These are phyloP conservation scores for Kodamaea laetipori DNA, from an alignment of 805 yeast species.

Conservation along the genomic window DNA sequence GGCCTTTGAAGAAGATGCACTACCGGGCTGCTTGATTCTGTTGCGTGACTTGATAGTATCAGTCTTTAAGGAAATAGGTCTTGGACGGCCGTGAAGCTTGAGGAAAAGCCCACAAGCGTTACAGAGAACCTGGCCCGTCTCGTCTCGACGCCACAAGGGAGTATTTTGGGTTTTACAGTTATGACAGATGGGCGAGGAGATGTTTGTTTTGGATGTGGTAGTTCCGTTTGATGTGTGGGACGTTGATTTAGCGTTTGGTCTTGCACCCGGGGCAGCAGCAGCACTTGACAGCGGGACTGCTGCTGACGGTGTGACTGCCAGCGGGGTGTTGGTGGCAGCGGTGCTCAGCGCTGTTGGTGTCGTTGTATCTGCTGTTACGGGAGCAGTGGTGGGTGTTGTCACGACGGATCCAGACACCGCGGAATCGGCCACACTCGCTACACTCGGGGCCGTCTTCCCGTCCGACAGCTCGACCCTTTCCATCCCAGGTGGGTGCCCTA, in stretches of 20 bases:
- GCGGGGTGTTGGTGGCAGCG: too few relatives aligned
- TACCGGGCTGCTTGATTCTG: slow-evolving; percentile 60
- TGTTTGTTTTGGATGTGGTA: slow-evolving; percentile 64
- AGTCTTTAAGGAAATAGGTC: slow-evolving; percentile 89
- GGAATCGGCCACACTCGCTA: background rate
- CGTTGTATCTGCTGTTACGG: too few relatives aligned
- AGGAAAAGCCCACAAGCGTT: slow-evolving; percentile 92
- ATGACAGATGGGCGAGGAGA: slow-evolving; percentile 73
- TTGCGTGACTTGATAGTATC: slow-evolving; percentile 91
- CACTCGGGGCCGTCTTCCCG: background rate
- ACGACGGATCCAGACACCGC: background rate
- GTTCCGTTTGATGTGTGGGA: slow-evolving; percentile 60
- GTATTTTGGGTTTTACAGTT: slow-evolving; percentile 93
- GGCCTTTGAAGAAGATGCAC: slow-evolving; percentile 25
- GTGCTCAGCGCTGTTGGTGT: too few relatives aligned
- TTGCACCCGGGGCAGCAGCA: slow-evolving; percentile 20
- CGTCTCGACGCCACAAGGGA: slow-evolving; percentile 94
- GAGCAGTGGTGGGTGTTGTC: background rate
- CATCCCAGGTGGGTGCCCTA: slow-evolving; percentile 3
- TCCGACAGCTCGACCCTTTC: background rate
- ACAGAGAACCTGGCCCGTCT: slow-evolving; percentile 81
- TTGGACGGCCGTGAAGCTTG: slow-evolving; percentile 87
- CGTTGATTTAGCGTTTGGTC: slow-evolving; percentile 66
- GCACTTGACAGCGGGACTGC: background rate
- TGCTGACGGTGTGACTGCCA: background rate